These are phyloP conservation scores for Cyclotella distinguenda DNA, from an alignment of 108 stramenopile species.

Conservation along the genomic window DNA sequence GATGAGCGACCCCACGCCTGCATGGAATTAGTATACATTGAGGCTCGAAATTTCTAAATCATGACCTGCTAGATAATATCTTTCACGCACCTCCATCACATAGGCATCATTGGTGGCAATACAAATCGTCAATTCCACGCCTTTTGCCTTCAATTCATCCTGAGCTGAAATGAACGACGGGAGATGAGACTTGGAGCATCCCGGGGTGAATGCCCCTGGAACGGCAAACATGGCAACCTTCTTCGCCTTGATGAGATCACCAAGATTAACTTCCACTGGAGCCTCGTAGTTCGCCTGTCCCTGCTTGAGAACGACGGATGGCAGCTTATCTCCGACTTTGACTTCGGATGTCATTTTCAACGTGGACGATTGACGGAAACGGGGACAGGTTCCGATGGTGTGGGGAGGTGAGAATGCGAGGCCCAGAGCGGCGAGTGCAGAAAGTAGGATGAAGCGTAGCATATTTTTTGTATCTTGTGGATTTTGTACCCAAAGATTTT, in stretches of 20 bases:
- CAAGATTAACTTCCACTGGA: slow-evolving; percentile 52
- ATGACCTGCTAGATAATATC: neutral
- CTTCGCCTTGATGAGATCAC: slow-evolving; percentile 73
- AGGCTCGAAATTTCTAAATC: slow-evolving; percentile 1
- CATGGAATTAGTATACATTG: neutral
- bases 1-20: slow-evolving; percentile 82
- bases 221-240: slow-evolving; percentile 89
- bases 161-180: slow-evolving; percentile 84
- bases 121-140: slow-evolving; percentile 82
- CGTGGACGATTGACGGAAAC: slow-evolving; percentile 18
- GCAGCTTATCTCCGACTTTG: slow-evolving; percentile 74
- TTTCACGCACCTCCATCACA: slow-evolving; percentile 73
- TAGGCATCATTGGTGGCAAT: slow-evolving; percentile 87
- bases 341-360: slow-evolving; percentile 57
- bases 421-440: slow-evolving; percentile 11
- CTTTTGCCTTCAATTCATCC: slow-evolving; percentile 79
- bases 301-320: slow-evolving; percentile 60
- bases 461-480: neutral
- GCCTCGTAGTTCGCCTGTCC: slow-evolving; percentile 60
- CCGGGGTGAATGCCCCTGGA: slow-evolving; percentile 89
- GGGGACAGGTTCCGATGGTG: neutral
- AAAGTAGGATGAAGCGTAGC: slow-evolving; percentile 31
- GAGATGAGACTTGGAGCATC: slow-evolving; percentile 82
- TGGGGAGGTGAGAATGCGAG: slow-evolving; percentile 34
- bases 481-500: no score